Evolutionary conservation across 441 rosid genomes (phyloP).

Genomic region (Cnidoscolus chayamansa): DNA sequence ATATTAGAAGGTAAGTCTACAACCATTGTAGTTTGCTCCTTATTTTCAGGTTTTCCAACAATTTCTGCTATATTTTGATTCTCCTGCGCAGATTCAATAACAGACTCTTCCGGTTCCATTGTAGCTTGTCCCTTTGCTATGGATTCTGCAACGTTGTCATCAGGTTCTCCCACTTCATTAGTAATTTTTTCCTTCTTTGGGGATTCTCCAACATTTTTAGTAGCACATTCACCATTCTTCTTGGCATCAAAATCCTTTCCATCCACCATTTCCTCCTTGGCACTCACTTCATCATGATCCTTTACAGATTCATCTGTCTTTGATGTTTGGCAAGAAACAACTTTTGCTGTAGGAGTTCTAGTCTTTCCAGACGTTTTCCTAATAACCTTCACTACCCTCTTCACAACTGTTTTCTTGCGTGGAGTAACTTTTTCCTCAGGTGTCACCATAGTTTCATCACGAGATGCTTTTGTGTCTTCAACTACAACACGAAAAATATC

Average conservation of each 20-base stretch:
- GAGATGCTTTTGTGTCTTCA: constrained; percentile 27
- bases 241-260: constrained; percentile 14
- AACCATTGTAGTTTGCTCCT: constrained; percentile 23
- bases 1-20: constrained; percentile 22
- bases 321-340: constrained; percentile 16
- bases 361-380: constrained; percentile 34
- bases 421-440: constrained; percentile 31
- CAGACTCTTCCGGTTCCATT: constrained; percentile 26
- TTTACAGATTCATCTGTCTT: constrained; percentile 24
- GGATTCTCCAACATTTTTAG: constrained; percentile 18
- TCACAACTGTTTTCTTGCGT: constrained; percentile 28
- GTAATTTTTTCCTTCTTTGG: constrained; percentile 14
- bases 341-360: constrained; percentile 28
- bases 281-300: constrained; percentile 27
- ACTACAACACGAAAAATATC: constrained; percentile 12
- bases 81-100: constrained; percentile 12
- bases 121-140: constrained; percentile 12
- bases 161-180: constrained; percentile 21
- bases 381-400: constrained; percentile 27
- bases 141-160: constrained; percentile 15
- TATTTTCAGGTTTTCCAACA: constrained; percentile 19
- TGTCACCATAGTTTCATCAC: constrained; percentile 24
- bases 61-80: constrained; percentile 24
- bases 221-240: constrained; percentile 21
- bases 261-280: constrained; percentile 18